phyloP scores from a whole-genome alignment of 805 yeast genomes.

The Ogataea pignaliae region DNA sequence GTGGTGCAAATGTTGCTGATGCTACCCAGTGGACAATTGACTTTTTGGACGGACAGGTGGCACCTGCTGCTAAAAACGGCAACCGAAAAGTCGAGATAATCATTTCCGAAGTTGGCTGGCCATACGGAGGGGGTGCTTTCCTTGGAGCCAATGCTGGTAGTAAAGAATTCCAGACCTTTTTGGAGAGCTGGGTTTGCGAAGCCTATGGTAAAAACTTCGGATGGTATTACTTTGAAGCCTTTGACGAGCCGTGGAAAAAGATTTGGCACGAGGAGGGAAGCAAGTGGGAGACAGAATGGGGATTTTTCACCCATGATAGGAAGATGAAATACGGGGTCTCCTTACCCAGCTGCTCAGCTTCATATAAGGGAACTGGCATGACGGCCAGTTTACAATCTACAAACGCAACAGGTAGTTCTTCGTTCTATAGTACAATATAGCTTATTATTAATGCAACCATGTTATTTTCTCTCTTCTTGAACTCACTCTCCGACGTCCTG shows the following conservation, averaged over 20 bases:
- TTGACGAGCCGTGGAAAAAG: conserved; percentile 69
- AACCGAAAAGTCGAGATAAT: conserved; percentile 29
- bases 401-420: too few species aligned
- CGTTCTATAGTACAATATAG: too few species aligned
- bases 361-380: too few species aligned
- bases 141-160: conserved; percentile 44
- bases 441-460: too few species aligned
- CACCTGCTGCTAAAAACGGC: conserved; percentile 31
- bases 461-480: too few species aligned
- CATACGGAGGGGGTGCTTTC: conserved; percentile 52
- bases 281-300: conserved; percentile 73
- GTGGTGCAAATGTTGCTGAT: conserved; percentile 44
- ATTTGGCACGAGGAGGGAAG: conserved; percentile 44
- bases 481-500: too few species aligned
- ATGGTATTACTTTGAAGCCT: conserved; percentile 66
- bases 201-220: conserved; percentile 33
- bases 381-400: too few species aligned
- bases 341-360: conserved; percentile 34
- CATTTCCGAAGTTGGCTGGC: conserved; percentile 72
- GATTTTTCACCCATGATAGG: conserved; percentile 49
- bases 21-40: conserved; percentile 53
- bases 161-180: conserved; percentile 40
- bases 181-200: conserved; percentile 49
- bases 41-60: conserved; percentile 39
- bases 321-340: conserved; percentile 38